Conservation (phyloP, 768 basidiomycete species). For the Paxillus involutus region DNA sequence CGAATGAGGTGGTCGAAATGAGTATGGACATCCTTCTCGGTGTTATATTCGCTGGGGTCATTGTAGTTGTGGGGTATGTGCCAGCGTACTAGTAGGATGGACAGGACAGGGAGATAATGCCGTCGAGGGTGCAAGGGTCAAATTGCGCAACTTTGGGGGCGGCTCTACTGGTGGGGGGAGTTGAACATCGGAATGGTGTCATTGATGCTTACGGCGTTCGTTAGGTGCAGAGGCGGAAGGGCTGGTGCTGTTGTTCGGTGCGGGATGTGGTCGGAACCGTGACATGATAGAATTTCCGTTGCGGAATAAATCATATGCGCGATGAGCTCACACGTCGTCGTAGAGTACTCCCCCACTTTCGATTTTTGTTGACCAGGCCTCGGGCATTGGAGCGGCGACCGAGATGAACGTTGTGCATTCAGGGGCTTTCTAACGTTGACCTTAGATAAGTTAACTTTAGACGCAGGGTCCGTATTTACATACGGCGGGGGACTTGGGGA, state of each 20-base stretch:
- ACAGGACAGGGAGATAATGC: constrained; percentile 54
- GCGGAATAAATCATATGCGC: constrained; percentile 6
- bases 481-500: too few relatives aligned
- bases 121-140: constrained; percentile 58
- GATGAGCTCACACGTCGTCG: constrained; percentile 72
- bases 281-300: constrained; percentile 3
- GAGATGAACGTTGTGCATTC: constrained; percentile 28
- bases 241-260: constrained; percentile 10
- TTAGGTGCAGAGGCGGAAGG: constrained; percentile 25
- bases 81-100: constrained; percentile 32
- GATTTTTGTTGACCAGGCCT: constrained; percentile 46
- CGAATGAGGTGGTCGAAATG: constrained; percentile 36
- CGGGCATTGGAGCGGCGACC: constrained; percentile 4
- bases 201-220: constrained; percentile 23
- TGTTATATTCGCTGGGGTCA: constrained; percentile 48
- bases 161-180: constrained; percentile 22
- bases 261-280: constrained; percentile 13
- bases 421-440: constrained; percentile 27
- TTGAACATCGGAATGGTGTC: constrained; percentile 14
- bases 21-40: constrained; percentile 40
- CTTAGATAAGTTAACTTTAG: too few relatives aligned
- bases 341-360: constrained; percentile 69
- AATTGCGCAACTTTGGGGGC: constrained; percentile 41
- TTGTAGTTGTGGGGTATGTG: constrained; percentile 30
- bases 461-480: too few relatives aligned